Percentiles rank a stretch among this genome's conserved stretches.
These are phyloP conservation scores for Triadica sebifera DNA, from an alignment of 345 rosid genomes.

Conservation along the genomic window DNA sequence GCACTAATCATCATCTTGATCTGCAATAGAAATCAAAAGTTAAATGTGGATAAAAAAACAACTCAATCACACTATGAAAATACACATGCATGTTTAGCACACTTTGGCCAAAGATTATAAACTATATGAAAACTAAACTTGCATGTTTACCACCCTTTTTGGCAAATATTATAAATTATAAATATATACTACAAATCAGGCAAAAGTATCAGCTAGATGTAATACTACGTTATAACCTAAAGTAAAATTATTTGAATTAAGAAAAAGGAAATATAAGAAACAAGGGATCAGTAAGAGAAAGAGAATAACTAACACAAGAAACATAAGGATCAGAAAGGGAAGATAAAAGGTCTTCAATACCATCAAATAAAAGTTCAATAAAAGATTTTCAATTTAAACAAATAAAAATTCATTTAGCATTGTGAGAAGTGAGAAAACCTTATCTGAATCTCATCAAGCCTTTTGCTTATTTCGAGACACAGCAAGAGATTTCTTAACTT, in stretches of 20 bases:
- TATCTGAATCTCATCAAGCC: no score
- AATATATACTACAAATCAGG: neutral
- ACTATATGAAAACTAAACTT: no score
- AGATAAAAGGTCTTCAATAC: no score
- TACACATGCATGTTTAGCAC: neutral
- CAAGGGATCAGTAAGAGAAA: neutral
- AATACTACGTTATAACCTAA: neutral
- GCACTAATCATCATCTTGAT: conserved; percentile 39
- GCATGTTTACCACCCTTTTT: neutral
- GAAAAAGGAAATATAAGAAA: neutral
- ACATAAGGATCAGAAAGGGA: neutral
- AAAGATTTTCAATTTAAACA: no score
- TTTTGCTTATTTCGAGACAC: neutral
- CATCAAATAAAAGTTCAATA: no score
- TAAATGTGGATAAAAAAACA: neutral
- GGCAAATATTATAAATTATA: neutral
- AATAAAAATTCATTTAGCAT: no score
- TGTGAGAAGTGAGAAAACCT: no score
- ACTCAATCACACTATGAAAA: neutral
- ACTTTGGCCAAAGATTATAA: neutral
- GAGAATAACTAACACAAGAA: no score
- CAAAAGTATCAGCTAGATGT: neutral
- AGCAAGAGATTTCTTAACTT: neutral
- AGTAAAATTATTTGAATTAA: neutral
- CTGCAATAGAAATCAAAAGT: conserved; percentile 28